These are phyloP conservation scores for Scedosporium dehoogii DNA, from an alignment of 2,329 filamentous ascomycete species.

Conservation along the genomic window DNA sequence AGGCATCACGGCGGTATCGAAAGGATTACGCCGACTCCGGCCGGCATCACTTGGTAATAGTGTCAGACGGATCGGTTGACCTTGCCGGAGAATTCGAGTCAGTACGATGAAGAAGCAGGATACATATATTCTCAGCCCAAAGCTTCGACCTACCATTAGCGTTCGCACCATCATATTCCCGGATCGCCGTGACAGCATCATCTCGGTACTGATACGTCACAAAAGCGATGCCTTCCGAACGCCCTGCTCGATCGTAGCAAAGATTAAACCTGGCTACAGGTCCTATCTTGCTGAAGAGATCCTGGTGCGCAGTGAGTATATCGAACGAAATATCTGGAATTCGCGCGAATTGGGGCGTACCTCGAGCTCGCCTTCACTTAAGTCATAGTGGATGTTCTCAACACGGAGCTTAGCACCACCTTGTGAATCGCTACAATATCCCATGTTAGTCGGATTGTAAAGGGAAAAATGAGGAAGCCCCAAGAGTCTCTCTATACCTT, in stretches of 20 bases:
- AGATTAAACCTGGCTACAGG: slow-evolving; percentile 59
- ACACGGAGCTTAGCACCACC: slow-evolving; percentile 64
- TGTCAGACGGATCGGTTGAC: slow-evolving; percentile 69
- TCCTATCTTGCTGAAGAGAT: slow-evolving; percentile 71
- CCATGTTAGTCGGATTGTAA: slow-evolving; percentile 1
- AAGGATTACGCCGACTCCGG: slow-evolving; percentile 37
- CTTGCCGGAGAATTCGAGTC: slow-evolving; percentile 23
- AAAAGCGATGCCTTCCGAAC: slow-evolving; percentile 75
- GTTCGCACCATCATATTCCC: slow-evolving; percentile 81
- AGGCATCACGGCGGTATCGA: slow-evolving; percentile 45
- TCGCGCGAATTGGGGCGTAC: slow-evolving; percentile 31
- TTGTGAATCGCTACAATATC: slow-evolving; percentile 31
- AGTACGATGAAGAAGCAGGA: neutral
- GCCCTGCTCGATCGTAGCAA: slow-evolving; percentile 77
- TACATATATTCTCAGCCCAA: neutral
- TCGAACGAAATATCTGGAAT: neutral
- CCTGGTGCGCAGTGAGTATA: slow-evolving; percentile 35
- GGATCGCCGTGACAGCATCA: slow-evolving; percentile 66
- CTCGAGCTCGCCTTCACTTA: slow-evolving; percentile 73
- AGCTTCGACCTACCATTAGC: slow-evolving; percentile 54
- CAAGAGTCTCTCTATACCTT: slow-evolving; percentile 3
- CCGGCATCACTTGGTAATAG: slow-evolving; percentile 44
- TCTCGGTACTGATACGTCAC: slow-evolving; percentile 65
- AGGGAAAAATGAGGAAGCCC: neutral
- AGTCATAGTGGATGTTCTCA: slow-evolving; percentile 86